These are phyloP conservation scores for Dinochytrium kinnereticum DNA, from an alignment of 371 early-diverging fungal genomes.

Conservation along the genomic window DNA sequence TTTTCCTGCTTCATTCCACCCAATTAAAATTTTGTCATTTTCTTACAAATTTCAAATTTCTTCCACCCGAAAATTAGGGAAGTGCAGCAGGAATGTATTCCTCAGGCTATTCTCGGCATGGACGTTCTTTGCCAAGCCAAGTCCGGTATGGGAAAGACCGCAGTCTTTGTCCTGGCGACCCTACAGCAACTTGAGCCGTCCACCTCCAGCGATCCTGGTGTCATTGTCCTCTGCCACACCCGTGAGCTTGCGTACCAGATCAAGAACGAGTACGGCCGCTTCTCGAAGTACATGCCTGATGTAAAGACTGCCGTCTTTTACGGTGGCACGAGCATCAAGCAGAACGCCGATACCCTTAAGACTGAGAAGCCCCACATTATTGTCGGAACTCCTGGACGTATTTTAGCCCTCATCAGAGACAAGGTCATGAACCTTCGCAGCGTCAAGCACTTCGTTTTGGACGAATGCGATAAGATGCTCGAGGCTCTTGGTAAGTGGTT, in stretches of 20 bases:
- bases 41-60: not conserved
- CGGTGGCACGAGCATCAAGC: constrained; percentile 82
- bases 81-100: constrained; percentile 98
- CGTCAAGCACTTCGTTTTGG: constrained; percentile 97
- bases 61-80: no score
- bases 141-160: constrained; percentile 99
- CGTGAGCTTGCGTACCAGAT: constrained; percentile 99
- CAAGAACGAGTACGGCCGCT: constrained; percentile 91
- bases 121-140: constrained; percentile 99
- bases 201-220: constrained; percentile 49
- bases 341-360: constrained; percentile 79
- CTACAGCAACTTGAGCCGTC: constrained; percentile 89
- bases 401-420: constrained; percentile 86
- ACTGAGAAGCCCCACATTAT: constrained; percentile 92
- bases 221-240: constrained; percentile 95
- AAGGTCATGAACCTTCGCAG: constrained; percentile 76
- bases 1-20: not conserved
- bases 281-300: constrained; percentile 94
- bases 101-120: constrained; percentile 94
- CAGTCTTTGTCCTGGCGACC: constrained; percentile 96
- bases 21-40: no score
- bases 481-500: constrained; percentile 79
- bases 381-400: constrained; percentile 99
- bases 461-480: constrained; percentile 99
- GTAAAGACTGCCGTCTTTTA: constrained; percentile 92